Evolutionary conservation across 495 filamentous ascomycete species (phyloP).

Genomic region (Amphirosellinia nigrospora): DNA sequence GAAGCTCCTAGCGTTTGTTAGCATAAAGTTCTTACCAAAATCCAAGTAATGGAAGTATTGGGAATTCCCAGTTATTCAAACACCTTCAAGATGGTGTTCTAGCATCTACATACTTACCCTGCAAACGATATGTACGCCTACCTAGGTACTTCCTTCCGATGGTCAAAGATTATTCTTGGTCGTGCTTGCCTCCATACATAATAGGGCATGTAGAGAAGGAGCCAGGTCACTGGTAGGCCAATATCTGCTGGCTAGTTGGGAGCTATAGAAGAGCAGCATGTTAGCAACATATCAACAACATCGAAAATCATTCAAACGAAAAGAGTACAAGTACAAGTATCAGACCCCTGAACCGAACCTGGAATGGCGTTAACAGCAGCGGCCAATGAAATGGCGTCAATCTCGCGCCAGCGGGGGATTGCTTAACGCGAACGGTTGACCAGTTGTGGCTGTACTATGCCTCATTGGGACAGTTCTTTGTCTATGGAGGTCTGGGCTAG

Average conservation of each 20-base stretch:
- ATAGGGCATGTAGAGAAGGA: not conserved
- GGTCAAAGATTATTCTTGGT: not conserved
- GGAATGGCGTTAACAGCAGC: not conserved
- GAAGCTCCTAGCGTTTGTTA: not conserved
- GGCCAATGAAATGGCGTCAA: conserved; percentile 29
- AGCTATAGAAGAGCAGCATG: not conserved
- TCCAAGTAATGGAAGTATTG: not conserved
- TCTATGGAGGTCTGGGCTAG: no score
- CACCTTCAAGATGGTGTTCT: not conserved
- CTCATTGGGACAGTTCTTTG: not conserved
- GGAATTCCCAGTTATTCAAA: not conserved
- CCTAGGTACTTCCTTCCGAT: not conserved
- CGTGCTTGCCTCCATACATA: not conserved
- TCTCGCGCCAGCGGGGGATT: conserved; percentile 29
- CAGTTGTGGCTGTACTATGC: not conserved
- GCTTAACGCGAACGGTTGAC: not conserved
- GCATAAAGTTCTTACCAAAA: not conserved
- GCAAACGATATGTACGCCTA: not conserved
- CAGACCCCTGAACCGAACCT: not conserved
- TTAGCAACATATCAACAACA: not conserved
- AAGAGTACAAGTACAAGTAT: no score
- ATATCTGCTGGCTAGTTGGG: not conserved
- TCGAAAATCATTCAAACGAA: not conserved
- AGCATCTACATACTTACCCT: no score
- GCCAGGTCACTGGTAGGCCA: not conserved